A percentile compares a stretch with the other conserved stretches of the same genome.
phyloP scores from a whole-genome alignment of 768 basidiomycete species.

The Leccinum boreale region DNA sequence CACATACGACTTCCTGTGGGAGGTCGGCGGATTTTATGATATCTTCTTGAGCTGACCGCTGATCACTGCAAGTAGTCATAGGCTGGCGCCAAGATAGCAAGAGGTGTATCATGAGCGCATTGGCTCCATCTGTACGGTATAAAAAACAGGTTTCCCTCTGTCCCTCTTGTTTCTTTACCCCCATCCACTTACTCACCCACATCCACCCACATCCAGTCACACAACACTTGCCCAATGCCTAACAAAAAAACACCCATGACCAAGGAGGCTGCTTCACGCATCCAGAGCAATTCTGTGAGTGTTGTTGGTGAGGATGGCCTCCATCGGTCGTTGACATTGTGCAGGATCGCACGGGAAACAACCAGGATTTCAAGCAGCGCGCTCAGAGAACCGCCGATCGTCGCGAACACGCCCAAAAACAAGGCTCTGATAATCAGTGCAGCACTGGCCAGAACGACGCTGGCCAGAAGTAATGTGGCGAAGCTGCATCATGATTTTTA shows the following conservation, averaged over 20 bases:
- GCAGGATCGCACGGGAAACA: conserved; percentile 2
- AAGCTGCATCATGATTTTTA: background rate
- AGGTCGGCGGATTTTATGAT: background rate
- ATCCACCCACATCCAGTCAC: background rate
- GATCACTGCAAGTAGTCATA: background rate
- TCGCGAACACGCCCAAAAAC: background rate
- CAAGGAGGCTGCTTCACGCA: background rate
- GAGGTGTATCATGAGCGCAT: background rate
- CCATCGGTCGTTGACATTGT: background rate
- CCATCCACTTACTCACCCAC: background rate
- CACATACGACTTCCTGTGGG: background rate
- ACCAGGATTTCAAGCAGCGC: conserved; percentile 6
- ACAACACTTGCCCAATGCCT: background rate
- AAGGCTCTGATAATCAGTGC: background rate
- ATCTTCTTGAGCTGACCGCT: background rate
- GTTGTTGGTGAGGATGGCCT: background rate
- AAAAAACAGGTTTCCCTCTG: background rate
- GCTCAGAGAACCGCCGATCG: conserved; percentile 8
- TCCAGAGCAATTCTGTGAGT: conserved; percentile 11
- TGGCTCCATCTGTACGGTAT: background rate
- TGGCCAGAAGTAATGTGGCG: background rate
- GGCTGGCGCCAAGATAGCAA: background rate
- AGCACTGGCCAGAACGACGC: background rate
- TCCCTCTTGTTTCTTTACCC: background rate
- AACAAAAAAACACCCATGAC: background rate